Percentiles rank a stretch among this genome's conserved stretches.
Conservation (phyloP, 2,329 filamentous ascomycete species). For the Colletotrichum shisoi region DNA sequence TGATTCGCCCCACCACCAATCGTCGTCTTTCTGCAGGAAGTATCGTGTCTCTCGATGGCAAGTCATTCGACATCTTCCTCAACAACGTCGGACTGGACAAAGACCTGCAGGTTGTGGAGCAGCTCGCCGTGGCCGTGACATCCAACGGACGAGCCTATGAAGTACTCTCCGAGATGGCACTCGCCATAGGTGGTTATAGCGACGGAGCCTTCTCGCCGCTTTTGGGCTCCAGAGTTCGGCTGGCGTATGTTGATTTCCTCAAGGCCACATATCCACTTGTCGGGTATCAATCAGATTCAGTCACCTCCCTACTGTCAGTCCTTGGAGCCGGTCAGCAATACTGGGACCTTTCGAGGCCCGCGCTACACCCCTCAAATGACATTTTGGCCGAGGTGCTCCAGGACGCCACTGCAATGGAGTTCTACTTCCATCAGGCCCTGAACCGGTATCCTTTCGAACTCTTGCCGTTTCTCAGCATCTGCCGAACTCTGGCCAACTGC, state of each 20-base stretch:
- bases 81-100: conserved; percentile 59
- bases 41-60: conserved; percentile 68
- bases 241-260: conserved; percentile 73
- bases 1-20: conserved; percentile 51
- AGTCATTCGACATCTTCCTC: conserved; percentile 66
- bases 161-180: conserved; percentile 61
- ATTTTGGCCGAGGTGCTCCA: conserved; percentile 32
- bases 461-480: conserved; percentile 76
- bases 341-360: conserved; percentile 59
- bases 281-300: conserved; percentile 75
- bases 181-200: conserved; percentile 55
- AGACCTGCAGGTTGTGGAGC: conserved; percentile 60
- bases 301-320: conserved; percentile 71
- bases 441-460: conserved; percentile 87
- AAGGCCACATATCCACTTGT: conserved; percentile 71
- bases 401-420: conserved; percentile 57
- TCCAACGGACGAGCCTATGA: conserved; percentile 62
- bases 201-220: conserved; percentile 60
- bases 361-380: conserved; percentile 29
- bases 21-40: conserved; percentile 68
- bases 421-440: conserved; percentile 72
- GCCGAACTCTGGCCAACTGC: conserved; percentile 65
- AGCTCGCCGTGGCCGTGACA: conserved; percentile 59
- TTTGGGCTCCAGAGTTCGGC: conserved; percentile 69
- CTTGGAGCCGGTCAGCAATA: conserved; percentile 64